These are phyloP conservation scores for Boletus reticulatus DNA, from an alignment of 768 basidiomycete genomes.

Conservation along the genomic window DNA sequence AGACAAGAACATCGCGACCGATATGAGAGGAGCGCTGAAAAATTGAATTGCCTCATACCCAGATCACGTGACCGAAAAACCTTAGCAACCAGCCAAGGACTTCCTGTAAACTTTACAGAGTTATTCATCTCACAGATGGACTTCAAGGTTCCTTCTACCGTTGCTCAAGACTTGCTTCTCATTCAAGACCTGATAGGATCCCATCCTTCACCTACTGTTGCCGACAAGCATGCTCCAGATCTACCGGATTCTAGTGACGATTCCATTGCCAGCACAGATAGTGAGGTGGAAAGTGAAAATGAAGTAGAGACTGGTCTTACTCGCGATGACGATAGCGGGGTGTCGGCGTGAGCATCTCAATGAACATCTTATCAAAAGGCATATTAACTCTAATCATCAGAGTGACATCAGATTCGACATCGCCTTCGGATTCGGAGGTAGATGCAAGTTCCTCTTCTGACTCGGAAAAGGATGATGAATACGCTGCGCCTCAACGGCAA, in stretches of 20 bases:
- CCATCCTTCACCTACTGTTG: conserved; percentile 1
- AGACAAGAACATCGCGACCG: conserved; percentile 16
- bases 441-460: conserved; percentile 20
- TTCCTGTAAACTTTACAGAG: background rate
- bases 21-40: too few relatives aligned
- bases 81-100: too few relatives aligned
- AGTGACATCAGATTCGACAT: conserved; percentile 34
- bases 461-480: conserved; percentile 17
- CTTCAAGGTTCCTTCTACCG: conserved; percentile 59
- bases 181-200: conserved; percentile 64
- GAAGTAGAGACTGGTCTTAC: conserved; percentile 70
- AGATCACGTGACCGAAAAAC: conserved; percentile 24
- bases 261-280: conserved; percentile 51
- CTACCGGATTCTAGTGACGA: conserved; percentile 36
- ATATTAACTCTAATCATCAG: conserved; percentile 25
- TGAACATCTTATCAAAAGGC: background rate
- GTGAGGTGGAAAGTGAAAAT: conserved; percentile 60
- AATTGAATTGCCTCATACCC: too few relatives aligned
- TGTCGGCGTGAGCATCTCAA: conserved; percentile 19
- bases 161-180: conserved; percentile 74
- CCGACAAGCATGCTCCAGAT: background rate
- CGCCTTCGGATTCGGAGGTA: conserved; percentile 36
- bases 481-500: conserved; percentile 2
- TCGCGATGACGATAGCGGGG: conserved; percentile 38
- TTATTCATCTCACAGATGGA: conserved; percentile 20